A percentile compares a stretch with the other conserved stretches of the same genome.
phyloP scores from a whole-genome alignment of 2,329 filamentous ascomycete species.

The Hypoxylon sp. region DNA sequence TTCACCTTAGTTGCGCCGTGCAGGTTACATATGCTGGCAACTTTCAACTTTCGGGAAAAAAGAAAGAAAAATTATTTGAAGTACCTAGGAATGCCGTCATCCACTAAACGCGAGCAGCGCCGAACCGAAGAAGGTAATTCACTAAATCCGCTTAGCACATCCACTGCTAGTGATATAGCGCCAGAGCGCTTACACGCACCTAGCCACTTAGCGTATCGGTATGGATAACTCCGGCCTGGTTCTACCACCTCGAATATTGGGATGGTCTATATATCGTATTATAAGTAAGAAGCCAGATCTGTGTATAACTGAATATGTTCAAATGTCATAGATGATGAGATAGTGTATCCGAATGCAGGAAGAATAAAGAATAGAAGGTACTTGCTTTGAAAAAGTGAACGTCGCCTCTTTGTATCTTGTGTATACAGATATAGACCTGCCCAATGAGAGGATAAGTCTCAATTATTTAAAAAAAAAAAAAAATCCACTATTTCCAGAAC shows the following conservation, averaged over 20 bases:
- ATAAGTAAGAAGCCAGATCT: neutral
- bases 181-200: conserved; percentile 21
- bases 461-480: too few relatives aligned
- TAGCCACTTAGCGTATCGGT: conserved; percentile 19
- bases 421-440: neutral
- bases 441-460: neutral
- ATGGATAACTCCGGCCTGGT: conserved; percentile 30
- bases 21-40: conserved; percentile 18
- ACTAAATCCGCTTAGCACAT: conserved; percentile 24
- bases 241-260: neutral
- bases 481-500: neutral
- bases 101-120: conserved; percentile 30
- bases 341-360: neutral
- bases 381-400: neutral
- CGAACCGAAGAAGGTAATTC: conserved; percentile 25
- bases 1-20: conserved; percentile 37
- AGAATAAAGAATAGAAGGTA: neutral
- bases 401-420: neutral
- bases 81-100: conserved; percentile 44
- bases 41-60: conserved; percentile 13
- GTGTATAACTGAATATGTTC: neutral
- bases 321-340: neutral
- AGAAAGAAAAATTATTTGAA: conserved; percentile 29
- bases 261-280: neutral
- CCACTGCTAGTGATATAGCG: conserved; percentile 8